Evolutionary conservation across 257 asterid species (phyloP).

Genomic region (Penstemon davidsonii): DNA sequence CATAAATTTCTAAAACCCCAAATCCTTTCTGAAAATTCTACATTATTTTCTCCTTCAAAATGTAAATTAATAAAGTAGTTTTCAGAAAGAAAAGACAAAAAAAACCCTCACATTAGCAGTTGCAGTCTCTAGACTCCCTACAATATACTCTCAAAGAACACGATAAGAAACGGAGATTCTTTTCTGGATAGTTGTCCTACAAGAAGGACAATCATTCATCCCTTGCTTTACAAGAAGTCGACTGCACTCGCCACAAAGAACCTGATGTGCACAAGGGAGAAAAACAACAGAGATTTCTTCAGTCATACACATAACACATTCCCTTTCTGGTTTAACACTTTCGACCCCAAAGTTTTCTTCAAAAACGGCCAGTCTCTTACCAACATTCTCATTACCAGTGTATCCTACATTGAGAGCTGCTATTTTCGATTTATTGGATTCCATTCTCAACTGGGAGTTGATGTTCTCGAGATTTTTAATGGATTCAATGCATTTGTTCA

Average conservation of each 20-base stretch:
- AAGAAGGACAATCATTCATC: constrained; percentile 76
- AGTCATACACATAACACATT: constrained; percentile 85
- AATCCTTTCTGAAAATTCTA: too few relatives aligned
- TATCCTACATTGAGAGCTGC: constrained; percentile 57
- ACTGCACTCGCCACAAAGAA: constrained; percentile 69
- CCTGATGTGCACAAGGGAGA: constrained; percentile 85
- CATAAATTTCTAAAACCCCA: too few relatives aligned
- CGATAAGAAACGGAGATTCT: constrained; percentile 50
- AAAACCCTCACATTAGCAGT: not conserved
- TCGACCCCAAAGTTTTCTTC: constrained; percentile 40
- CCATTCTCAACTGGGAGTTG: constrained; percentile 47
- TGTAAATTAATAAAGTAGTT: too few relatives aligned
- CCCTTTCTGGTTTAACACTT: constrained; percentile 56
- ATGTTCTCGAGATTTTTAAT: constrained; percentile 41
- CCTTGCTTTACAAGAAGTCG: constrained; percentile 57
- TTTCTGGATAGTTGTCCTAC: constrained; percentile 56
- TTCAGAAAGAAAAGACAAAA: too few relatives aligned
- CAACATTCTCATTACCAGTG: constrained; percentile 5
- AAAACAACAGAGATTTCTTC: constrained; percentile 71
- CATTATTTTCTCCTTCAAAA: too few relatives aligned
- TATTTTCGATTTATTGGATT: constrained; percentile 46
- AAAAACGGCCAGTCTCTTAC: constrained; percentile 46
- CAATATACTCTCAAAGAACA: constrained; percentile 6
- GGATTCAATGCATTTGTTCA: constrained; percentile 38
- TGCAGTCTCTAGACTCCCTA: not conserved